Percentiles rank a stretch among this genome's conserved stretches.
These are phyloP conservation scores for Parmelia sp. DNA, from an alignment of 495 filamentous ascomycete species.

Conservation along the genomic window DNA sequence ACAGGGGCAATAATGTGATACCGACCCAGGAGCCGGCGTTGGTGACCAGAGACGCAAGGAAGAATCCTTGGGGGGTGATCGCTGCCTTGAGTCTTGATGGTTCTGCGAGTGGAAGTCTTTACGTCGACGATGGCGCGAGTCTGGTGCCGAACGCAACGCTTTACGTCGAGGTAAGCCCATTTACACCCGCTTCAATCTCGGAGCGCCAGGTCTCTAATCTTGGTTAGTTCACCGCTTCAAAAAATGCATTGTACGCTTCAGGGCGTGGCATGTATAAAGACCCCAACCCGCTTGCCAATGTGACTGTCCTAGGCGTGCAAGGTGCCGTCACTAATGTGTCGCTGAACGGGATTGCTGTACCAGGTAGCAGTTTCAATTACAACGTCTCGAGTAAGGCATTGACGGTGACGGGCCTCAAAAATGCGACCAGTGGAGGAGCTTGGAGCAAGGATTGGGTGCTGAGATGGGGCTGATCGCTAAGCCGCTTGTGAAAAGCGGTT, in stretches of 20 bases:
- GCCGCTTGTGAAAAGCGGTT: not conserved
- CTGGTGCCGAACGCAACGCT: constrained; percentile 51
- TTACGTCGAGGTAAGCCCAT: constrained; percentile 46
- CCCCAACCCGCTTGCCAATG: constrained; percentile 53
- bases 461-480: constrained; percentile 40
- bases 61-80: constrained; percentile 64
- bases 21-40: constrained; percentile 65
- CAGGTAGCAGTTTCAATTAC: constrained; percentile 41
- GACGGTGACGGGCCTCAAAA: constrained; percentile 44
- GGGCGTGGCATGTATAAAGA: constrained; percentile 53
- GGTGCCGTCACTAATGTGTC: constrained; percentile 39
- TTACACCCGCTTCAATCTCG: not conserved
- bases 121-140: constrained; percentile 81
- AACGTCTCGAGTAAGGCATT: constrained; percentile 43
- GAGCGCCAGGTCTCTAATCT: not conserved
- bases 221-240: constrained; percentile 44
- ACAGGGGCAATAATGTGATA: constrained; percentile 63
- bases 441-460: constrained; percentile 53
- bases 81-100: constrained; percentile 54
- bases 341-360: constrained; percentile 45
- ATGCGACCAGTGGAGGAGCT: constrained; percentile 47
- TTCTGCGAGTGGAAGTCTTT: constrained; percentile 58
- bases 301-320: constrained; percentile 61
- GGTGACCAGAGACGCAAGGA: constrained; percentile 59
- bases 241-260: constrained; percentile 41